Conservation (phyloP, 306 rosid species). For the Trichosanthes cucumerina region DNA sequence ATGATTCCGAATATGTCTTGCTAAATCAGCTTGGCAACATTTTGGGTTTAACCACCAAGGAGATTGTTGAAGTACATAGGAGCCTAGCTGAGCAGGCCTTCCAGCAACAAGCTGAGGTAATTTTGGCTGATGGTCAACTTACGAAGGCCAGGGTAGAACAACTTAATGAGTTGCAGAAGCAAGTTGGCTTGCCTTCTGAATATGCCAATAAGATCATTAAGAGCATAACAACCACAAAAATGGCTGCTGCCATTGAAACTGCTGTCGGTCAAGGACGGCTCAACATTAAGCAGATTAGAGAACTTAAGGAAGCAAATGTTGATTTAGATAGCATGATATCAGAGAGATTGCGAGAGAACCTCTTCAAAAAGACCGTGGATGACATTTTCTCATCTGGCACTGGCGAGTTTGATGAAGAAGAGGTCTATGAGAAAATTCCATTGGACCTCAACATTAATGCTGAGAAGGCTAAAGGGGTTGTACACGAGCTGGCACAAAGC, state of each 20-base stretch:
- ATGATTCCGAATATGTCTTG: conserved; percentile 68
- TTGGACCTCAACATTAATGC: conserved; percentile 71
- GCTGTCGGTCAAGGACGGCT: conserved; percentile 90
- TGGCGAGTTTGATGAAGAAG: conserved; percentile 91
- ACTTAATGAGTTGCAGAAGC: conserved; percentile 67
- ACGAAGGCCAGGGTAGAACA: conserved; percentile 81
- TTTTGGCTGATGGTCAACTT: conserved; percentile 94
- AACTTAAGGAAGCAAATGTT: conserved; percentile 79
- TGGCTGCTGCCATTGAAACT: conserved; percentile 89
- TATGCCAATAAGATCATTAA: conserved; percentile 92
- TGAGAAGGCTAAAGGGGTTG: conserved; percentile 58
- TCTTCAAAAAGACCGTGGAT: conserved; percentile 84
- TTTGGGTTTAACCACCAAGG: conserved; percentile 65
- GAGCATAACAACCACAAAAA: conserved; percentile 85
- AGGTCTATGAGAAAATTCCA: conserved; percentile 83
- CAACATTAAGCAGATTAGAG: conserved; percentile 81
- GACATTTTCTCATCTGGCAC: conserved; percentile 96
- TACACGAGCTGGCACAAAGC: conserved; percentile 60
- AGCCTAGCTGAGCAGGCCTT: conserved; percentile 86
- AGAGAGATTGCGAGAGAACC: conserved; percentile 63
- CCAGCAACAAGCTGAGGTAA: conserved; percentile 89
- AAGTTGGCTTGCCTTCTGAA: conserved; percentile 78
- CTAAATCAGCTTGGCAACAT: conserved; percentile 84
- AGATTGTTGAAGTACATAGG: conserved; percentile 79
- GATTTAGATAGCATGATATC: conserved; percentile 88